Evolutionary conservation across 2,329 filamentous ascomycete genomes (phyloP).

Genomic region (Fragosphaeria purpurea): DNA sequence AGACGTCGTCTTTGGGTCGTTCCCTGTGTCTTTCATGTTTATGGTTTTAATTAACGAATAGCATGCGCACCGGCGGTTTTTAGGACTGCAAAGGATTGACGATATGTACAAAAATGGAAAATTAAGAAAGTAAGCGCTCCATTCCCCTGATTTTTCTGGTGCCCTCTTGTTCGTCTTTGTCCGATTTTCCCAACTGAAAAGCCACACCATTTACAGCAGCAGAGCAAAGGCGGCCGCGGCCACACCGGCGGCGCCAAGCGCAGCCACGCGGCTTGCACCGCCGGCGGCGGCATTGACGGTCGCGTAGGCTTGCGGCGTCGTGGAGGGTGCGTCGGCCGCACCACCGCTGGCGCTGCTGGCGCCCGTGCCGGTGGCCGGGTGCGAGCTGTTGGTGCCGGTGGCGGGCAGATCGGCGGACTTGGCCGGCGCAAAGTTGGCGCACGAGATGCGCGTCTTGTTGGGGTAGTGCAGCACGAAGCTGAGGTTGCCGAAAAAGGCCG

Average conservation of each 20-base stretch:
- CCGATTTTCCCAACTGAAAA: too few species aligned
- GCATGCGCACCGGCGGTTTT: too few species aligned
- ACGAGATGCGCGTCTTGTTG: slow-evolving; percentile 55
- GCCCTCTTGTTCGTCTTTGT: too few species aligned
- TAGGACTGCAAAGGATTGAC: too few species aligned
- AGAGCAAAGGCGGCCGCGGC: background rate
- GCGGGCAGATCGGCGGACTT: slow-evolving; percentile 13
- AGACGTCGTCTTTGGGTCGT: too few species aligned
- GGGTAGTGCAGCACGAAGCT: slow-evolving; percentile 54
- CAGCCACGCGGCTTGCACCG: background rate
- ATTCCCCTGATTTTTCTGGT: too few species aligned
- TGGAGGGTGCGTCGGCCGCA: background rate
- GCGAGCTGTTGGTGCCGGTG: slow-evolving; percentile 6
- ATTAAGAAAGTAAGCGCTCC: too few species aligned
- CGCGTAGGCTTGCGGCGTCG: background rate
- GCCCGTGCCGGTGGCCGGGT: slow-evolving; percentile 12
- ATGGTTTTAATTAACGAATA: too few species aligned
- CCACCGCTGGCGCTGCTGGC: slow-evolving; percentile 10
- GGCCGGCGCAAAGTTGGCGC: slow-evolving; percentile 46
- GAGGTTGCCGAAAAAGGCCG: slow-evolving; percentile 54
- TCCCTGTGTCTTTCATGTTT: too few species aligned
- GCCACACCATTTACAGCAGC: background rate
- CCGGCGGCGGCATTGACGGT: background rate
- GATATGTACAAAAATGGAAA: too few species aligned
- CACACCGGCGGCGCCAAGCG: background rate